A percentile compares a stretch with the other conserved stretches of the same genome.
Conservation (phyloP, 257 asterid genomes). For the Solanum chilense region DNA sequence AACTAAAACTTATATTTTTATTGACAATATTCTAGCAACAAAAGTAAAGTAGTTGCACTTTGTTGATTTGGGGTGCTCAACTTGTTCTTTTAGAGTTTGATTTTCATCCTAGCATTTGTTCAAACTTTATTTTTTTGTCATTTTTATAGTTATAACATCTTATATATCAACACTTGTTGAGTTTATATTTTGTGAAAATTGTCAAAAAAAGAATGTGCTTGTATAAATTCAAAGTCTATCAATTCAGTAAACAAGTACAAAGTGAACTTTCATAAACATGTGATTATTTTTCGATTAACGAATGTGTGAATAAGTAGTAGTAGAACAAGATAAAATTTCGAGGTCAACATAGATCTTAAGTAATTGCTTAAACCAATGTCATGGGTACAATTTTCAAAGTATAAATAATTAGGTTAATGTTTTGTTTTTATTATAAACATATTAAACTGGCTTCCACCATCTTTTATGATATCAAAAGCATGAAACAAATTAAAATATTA, state of each 20-base stretch:
- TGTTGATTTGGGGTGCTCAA: no score
- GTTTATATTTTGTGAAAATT: background rate
- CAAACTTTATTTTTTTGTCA: no score
- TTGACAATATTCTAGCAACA: no score
- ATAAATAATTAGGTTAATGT: background rate
- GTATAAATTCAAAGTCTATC: background rate
- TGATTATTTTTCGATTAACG: background rate
- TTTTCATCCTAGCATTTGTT: no score
- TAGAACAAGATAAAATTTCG: background rate
- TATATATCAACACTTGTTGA: no score
- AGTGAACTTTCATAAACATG: background rate
- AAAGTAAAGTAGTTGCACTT: no score
- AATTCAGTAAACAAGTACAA: background rate
- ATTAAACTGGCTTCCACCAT: background rate
- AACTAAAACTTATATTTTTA: no score
- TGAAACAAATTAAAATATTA: background rate
- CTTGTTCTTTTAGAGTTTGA: no score
- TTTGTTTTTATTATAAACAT: background rate
- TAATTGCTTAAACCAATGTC: background rate
- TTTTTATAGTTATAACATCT: no score
- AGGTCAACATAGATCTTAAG: background rate
- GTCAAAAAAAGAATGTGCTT: background rate
- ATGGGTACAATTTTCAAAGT: background rate
- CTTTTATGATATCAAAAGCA: background rate
- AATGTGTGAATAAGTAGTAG: background rate